These are phyloP conservation scores for Haematococcus sp. DNA, from an alignment of 139 green algal genomes.

Conservation along the genomic window DNA sequence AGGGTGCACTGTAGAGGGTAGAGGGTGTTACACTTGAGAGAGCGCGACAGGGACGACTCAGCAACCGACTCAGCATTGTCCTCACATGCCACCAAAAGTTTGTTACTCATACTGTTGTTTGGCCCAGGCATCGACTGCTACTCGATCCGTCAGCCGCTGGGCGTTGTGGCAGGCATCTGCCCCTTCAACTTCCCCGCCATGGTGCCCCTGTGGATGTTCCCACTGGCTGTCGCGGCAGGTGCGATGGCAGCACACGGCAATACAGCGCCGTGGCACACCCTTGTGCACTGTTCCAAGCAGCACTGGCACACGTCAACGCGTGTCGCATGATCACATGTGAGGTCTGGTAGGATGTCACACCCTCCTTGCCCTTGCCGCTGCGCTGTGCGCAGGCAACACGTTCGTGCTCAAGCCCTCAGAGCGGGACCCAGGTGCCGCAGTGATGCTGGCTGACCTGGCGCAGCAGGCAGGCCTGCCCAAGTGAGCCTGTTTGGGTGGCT, in stretches of 20 bases:
- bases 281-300: too few species aligned
- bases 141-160: constrained; percentile 87
- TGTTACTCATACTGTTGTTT: too few species aligned
- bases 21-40: too few species aligned
- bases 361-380: too few species aligned
- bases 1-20: too few species aligned
- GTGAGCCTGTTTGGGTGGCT: constrained; percentile 21
- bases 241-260: neutral
- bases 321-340: too few species aligned
- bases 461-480: constrained; percentile 79
- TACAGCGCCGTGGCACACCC: too few species aligned
- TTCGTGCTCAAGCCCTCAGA: constrained; percentile 90
- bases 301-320: too few species aligned
- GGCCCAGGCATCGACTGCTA: constrained; percentile 89
- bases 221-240: constrained; percentile 48
- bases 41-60: too few species aligned
- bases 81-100: too few species aligned
- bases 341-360: too few species aligned
- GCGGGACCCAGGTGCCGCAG: constrained; percentile 75
- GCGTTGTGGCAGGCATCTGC: constrained; percentile 89
- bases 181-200: constrained; percentile 98
- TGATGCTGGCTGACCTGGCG: constrained; percentile 82
- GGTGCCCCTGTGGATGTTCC: constrained; percentile 89
- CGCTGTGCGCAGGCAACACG: constrained; percentile 74
- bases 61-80: too few species aligned